Base-by-base conservation (phyloP, 257 asterid species). In the Leonotis leonurus region DNA sequence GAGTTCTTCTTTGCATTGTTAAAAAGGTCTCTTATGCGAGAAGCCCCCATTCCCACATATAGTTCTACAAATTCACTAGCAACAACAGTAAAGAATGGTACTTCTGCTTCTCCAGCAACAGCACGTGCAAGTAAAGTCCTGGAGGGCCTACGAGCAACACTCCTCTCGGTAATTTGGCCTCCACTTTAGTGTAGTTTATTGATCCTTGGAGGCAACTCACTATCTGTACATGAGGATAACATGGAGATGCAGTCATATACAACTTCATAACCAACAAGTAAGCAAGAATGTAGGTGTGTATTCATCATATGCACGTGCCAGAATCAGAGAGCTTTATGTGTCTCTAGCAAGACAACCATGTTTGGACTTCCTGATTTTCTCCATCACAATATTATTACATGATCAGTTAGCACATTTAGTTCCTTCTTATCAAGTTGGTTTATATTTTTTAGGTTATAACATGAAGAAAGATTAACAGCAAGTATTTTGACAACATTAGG, bases 141-240 rank as follows among this genome's bases (percentile, higher is more conserved):
- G 99, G 99, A 25, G 97, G 99, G 36, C 99, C 99, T n/a, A 89
- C 96, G 14, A 93, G 96, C 46, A 93, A 85, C 70, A 93, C 94
- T 0, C 97, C 99, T 80, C 83, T 76, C 8, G 99, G 97, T 65
- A 93, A 70, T 73, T 87, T 93, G 54, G 97, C 99, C 50, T 97
- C 99, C 35, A 93, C 89, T 77, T 87, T 87, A 62, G 75, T 82
- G 81, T 89, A 93, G 85, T 93, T 85, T 62, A 79, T 83, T 41
- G 94, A 73, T 71, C 99, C 99, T 79, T 73, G 95, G 52, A 93
- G 86, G 78, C 97, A 93, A 67, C 82, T 81, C 30, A 93, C 99
- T 65, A 89, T 68, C 97, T 93, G 60, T 56, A 60, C 59, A 75
- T 54, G 48, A 59, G 16, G 20, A 54, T 67, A 62, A 20, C 4